A percentile compares a stretch with the other conserved stretches of the same genome.
phyloP scores from a whole-genome alignment of 192 early-diverging fungal species.

The Thoreauomyces humboldtii region DNA sequence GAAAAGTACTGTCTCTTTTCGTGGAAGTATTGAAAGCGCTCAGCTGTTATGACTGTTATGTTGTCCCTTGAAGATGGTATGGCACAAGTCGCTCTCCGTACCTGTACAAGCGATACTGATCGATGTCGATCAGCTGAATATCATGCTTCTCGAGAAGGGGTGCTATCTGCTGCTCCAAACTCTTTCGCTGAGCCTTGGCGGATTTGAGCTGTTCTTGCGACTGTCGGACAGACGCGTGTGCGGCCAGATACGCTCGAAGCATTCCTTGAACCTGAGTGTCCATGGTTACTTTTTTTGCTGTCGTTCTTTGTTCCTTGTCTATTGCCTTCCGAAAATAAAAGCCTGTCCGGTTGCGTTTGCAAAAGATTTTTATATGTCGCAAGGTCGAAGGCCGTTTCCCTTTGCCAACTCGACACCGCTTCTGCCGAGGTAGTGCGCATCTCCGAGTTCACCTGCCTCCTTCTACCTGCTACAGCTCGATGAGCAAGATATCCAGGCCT shows the following conservation, averaged over 20 bases:
- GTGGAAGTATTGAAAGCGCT: too few species aligned
- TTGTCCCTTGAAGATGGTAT: not conserved
- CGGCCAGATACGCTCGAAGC: not conserved
- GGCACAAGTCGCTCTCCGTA: not conserved
- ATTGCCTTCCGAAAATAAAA: conserved; percentile 3
- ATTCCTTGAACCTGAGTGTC: not conserved
- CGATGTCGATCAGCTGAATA: not conserved
- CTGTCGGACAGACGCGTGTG: not conserved
- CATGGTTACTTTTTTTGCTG: not conserved
- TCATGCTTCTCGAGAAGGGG: not conserved
- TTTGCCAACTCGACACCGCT: too few species aligned
- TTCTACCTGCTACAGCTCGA: too few species aligned
- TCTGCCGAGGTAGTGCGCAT: too few species aligned
- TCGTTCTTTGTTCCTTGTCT: not conserved
- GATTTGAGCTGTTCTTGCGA: not conserved
- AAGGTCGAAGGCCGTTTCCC: too few species aligned
- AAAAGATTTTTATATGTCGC: too few species aligned
- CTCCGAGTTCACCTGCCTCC: too few species aligned
- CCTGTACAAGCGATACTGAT: not conserved
- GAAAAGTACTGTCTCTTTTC: too few species aligned
- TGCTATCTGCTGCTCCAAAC: not conserved
- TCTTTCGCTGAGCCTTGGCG: not conserved
- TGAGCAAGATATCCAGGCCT: too few species aligned
- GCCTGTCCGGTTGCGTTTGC: not conserved
- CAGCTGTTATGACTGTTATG: too few species aligned